These are phyloP conservation scores for Fraxinus anomala DNA, from an alignment of 257 asterid genomes.

Conservation along the genomic window DNA sequence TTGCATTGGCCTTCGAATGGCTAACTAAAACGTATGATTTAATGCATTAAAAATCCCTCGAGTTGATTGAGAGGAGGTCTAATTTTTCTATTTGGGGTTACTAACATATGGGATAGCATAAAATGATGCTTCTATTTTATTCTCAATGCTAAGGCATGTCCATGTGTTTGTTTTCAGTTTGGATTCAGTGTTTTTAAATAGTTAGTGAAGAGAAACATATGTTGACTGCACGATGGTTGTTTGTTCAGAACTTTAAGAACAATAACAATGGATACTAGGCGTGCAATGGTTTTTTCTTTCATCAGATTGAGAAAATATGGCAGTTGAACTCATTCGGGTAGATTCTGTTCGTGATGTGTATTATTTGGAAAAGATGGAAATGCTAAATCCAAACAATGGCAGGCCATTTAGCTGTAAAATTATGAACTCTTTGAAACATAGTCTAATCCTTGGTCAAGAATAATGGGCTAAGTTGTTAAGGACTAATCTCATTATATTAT, in stretches of 20 bases:
- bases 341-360: not conserved
- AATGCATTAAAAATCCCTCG: not conserved
- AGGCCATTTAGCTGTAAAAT: not conserved
- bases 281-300: not conserved
- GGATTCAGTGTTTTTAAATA: not conserved
- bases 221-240: not conserved
- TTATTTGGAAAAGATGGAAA: not conserved
- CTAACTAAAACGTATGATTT: not conserved
- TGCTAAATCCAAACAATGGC: not conserved
- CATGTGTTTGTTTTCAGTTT: not conserved
- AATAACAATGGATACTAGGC: not conserved
- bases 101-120: not conserved
- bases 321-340: not conserved
- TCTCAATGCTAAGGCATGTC: not conserved
- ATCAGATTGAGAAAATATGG: not conserved
- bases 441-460: not conserved
- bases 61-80: not conserved
- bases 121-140: not conserved
- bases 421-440: not conserved
- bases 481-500: not conserved
- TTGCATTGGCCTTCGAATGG: not conserved
- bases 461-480: not conserved
- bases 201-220: not conserved
- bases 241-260: not conserved
- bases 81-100: not conserved